phyloP scores from a whole-genome alignment of 1,284 basidiomycete genomes.

The Ceratobasidium sp. region DNA sequence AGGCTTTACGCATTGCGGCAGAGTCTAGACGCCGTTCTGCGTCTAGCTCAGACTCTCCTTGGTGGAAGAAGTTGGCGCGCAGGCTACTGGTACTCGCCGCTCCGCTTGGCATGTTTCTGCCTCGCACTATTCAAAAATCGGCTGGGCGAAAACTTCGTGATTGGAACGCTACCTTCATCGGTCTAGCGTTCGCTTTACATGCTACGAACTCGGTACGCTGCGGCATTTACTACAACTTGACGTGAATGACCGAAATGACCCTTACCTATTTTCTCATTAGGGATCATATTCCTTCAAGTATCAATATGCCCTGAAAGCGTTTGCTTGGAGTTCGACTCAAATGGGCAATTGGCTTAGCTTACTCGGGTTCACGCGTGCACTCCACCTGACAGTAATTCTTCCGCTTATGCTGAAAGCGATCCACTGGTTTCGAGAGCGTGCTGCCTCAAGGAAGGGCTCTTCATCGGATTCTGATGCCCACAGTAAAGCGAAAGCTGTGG shows the following conservation, averaged over 20 bases:
- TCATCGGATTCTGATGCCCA: neutral
- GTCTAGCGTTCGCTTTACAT: constrained; percentile 60
- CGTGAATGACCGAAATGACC: neutral
- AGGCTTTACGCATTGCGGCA: constrained; percentile 39
- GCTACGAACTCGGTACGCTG: constrained; percentile 4
- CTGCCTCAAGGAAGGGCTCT: neutral
- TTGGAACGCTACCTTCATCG: constrained; percentile 77
- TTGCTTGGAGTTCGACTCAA: constrained; percentile 78
- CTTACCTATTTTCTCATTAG: constrained; percentile 54
- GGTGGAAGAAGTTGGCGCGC: constrained; percentile 14
- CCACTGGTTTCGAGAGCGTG: constrained; percentile 37
- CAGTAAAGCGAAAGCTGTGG: constrained; percentile 26
- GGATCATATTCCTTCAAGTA: constrained; percentile 74
- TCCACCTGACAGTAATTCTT: constrained; percentile 72
- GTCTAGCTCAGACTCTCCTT: neutral
- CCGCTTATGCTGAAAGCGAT: constrained; percentile 60
- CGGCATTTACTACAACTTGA: neutral
- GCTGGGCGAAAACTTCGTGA: constrained; percentile 60
- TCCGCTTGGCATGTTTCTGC: constrained; percentile 76
- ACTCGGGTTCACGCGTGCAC: constrained; percentile 70
- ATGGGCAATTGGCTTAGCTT: constrained; percentile 82
- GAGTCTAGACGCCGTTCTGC: constrained; percentile 20
- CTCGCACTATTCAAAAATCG: constrained; percentile 54
- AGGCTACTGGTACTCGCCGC: constrained; percentile 64
- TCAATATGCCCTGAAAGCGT: constrained; percentile 76